phyloP scores from a whole-genome alignment of 2,329 filamentous ascomycete genomes.

The Fusarium irregulare region DNA sequence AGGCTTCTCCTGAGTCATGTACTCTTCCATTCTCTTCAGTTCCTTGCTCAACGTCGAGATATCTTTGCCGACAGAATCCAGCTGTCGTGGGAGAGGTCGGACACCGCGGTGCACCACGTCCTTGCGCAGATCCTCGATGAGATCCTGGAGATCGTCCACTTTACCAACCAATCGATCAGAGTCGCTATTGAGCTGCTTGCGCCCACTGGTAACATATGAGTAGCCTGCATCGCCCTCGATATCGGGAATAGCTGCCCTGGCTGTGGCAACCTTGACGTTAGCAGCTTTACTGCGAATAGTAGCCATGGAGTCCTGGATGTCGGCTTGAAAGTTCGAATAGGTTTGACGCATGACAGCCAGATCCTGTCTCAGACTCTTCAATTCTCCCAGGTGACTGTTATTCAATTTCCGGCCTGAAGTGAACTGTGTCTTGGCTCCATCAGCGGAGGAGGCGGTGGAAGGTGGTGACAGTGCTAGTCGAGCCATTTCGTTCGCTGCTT shows the following conservation, averaged over 20 bases:
- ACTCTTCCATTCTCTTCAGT: slow-evolving; percentile 93
- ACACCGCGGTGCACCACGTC: slow-evolving; percentile 95
- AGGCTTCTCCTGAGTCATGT: slow-evolving; percentile 90
- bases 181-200: slow-evolving; percentile 86
- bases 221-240: slow-evolving; percentile 84
- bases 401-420: slow-evolving; percentile 59
- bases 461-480: slow-evolving; percentile 62
- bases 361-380: slow-evolving; percentile 86
- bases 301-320: slow-evolving; percentile 89
- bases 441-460: slow-evolving; percentile 56
- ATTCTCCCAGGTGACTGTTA: slow-evolving; percentile 76
- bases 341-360: slow-evolving; percentile 92
- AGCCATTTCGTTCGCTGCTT: slow-evolving; percentile 88
- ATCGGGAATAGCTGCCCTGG: slow-evolving; percentile 76
- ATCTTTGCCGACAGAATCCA: slow-evolving; percentile 90
- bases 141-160: slow-evolving; percentile 96
- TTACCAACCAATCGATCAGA: slow-evolving; percentile 90
- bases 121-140: slow-evolving; percentile 96
- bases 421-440: slow-evolving; percentile 52
- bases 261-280: slow-evolving; percentile 80
- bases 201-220: slow-evolving; percentile 84
- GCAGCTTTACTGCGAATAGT: slow-evolving; percentile 83
- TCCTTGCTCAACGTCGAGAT: slow-evolving; percentile 84
- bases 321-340: slow-evolving; percentile 89
- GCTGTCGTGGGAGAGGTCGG: slow-evolving; percentile 86